Base-by-base conservation (phyloP, 1,284 basidiomycete species). In the Trichosporon asahii region DNA sequence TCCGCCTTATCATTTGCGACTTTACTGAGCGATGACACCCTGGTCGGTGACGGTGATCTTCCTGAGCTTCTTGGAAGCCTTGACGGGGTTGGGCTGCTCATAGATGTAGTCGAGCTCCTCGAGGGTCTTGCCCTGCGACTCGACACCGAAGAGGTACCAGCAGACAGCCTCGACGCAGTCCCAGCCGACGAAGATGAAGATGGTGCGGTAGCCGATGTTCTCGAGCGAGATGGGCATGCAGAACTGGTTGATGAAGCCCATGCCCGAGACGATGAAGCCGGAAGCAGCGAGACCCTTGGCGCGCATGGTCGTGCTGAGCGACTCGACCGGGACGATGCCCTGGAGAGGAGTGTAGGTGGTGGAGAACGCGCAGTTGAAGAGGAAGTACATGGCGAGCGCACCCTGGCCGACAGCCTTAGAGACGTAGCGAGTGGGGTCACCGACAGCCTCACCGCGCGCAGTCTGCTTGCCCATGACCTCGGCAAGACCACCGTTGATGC, bases 221-320 rank as follows among this genome's bases (percentile, higher is more conserved):
- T 83, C 79, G 23, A 88, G 81, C 0, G 85, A 86, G 70, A 88
- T 75, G n/a, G 77, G 78, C 31, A 78, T 75, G 18, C 77, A 78
- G 73, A 80, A 82, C 70, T 78, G 68, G 75, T 87, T 87, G 69
- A 87, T 86, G 74, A 88, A 87, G 3, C 85, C 85, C 27, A 86
- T 85, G 64, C 84, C 84, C 68, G 82, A 85, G 66, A 87, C 86
- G 18, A 86, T 84, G 61, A 88, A 74, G 46, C 77, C 77, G 23
- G 80, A 80, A 55, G 79, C 74, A 29, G 81, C 81, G 85, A 88
- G 87, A 70, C 88, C 88, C 78, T 89, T 89, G 9, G 88, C 88
- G 92, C 95, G 97, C 93, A 96, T 95, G 78, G 91, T 89, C 0
- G 93, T 95, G 18, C 92, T 85, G 49, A 95, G 87, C 0, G 95